Conservation (phyloP, 108 stramenopile species). For the Stephanodiscus triporus region DNA sequence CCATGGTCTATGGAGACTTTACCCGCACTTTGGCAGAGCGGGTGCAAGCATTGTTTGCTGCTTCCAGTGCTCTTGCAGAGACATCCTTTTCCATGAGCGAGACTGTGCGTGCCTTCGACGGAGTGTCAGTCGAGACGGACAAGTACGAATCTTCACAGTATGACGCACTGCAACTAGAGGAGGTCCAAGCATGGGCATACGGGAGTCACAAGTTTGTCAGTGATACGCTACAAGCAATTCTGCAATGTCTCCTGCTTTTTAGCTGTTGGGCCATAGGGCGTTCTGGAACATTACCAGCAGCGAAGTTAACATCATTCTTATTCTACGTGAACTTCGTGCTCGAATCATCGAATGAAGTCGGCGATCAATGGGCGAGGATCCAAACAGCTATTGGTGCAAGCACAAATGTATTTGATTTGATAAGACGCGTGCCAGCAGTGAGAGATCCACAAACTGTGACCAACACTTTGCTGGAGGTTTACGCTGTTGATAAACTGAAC, state of each 20-base stretch:
- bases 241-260: slow-evolving; percentile 66
- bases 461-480: slow-evolving; percentile 42
- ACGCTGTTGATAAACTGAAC: slow-evolving; percentile 24
- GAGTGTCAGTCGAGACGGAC: slow-evolving; percentile 59
- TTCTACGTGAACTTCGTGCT: slow-evolving; percentile 85
- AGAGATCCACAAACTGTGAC: slow-evolving; percentile 57
- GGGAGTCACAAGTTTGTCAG: slow-evolving; percentile 83
- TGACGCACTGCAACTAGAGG: slow-evolving; percentile 76
- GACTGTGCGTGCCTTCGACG: slow-evolving; percentile 84
- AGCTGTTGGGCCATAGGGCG: slow-evolving; percentile 74
- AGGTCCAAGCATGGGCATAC: slow-evolving; percentile 88
- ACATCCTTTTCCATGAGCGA: slow-evolving; percentile 86
- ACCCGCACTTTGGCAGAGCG: slow-evolving; percentile 67
- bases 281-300: slow-evolving; percentile 62
- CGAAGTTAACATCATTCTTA: slow-evolving; percentile 76
- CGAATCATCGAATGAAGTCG: slow-evolving; percentile 84
- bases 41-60: slow-evolving; percentile 81
- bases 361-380: slow-evolving; percentile 89
- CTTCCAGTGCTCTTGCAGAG: slow-evolving; percentile 83
- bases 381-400: slow-evolving; percentile 83
- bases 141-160: slow-evolving; percentile 79
- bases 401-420: slow-evolving; percentile 83
- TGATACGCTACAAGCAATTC: slow-evolving; percentile 66
- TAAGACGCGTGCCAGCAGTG: slow-evolving; percentile 68
- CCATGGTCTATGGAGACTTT: slow-evolving; percentile 78